Conservation (phyloP, 108 stramenopile species). For the Parietichytrium sp. region DNA sequence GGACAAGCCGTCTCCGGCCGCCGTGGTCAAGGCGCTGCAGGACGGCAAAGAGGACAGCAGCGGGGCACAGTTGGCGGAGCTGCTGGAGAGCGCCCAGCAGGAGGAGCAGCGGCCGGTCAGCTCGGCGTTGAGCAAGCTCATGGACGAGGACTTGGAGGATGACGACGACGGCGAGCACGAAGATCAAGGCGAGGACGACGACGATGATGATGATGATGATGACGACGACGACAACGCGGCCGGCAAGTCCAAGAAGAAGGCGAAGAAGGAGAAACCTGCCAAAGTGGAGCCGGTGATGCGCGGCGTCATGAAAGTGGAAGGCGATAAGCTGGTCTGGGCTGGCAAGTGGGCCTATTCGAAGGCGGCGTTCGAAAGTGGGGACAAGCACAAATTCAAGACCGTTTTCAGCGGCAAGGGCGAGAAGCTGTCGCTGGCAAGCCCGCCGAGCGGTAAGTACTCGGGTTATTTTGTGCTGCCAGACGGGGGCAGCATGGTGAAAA, state of each 20-base stretch:
- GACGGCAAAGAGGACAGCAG: too few species aligned
- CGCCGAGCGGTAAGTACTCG: neutral
- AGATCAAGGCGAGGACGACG: too few species aligned
- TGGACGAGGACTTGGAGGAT: conserved; percentile 18
- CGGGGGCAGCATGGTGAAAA: neutral
- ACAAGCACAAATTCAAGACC: conserved; percentile 34
- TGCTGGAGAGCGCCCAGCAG: too few species aligned
- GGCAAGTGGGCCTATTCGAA: conserved; percentile 35
- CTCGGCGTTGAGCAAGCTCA: neutral
- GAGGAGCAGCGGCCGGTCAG: too few species aligned
- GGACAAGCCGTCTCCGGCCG: too few species aligned
- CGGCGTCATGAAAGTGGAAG: conserved; percentile 30
- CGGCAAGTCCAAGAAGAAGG: neutral
- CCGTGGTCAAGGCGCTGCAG: too few species aligned
- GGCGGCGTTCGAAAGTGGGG: neutral
- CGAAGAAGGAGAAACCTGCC: neutral
- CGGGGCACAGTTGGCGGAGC: too few species aligned
- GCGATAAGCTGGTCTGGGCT: neutral
- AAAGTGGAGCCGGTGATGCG: conserved; percentile 6
- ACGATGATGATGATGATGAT: conserved; percentile 1
- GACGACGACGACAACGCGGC: conserved; percentile 12
- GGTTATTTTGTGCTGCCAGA: conserved; percentile 3
- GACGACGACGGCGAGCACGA: conserved; percentile 23
- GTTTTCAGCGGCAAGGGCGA: neutral
- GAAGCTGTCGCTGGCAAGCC: neutral